Base-by-base conservation (phyloP, 2,329 filamentous ascomycete species). In the Fusarium illudens region DNA sequence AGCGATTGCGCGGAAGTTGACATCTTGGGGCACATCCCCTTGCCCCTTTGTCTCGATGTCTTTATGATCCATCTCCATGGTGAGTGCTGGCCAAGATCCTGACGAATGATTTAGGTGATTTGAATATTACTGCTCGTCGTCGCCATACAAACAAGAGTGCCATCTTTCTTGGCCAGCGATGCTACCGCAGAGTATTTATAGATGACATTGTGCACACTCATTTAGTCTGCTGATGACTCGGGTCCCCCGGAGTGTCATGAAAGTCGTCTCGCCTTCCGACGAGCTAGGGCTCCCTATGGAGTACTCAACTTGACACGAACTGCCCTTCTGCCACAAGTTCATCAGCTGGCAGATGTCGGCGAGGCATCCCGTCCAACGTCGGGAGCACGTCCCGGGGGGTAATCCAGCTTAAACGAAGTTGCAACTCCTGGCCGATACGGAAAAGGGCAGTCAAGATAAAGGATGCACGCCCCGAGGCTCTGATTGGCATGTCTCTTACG, bases 1-100 rank as follows among this genome's bases (percentile, higher is more conserved):
- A 3, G 52, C 52, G 37, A 55, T 25, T 15, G 52, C 37, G 39
- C 52, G 52, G n/a, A 55, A 55, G 36, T 55, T 33, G 52, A 55
- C 52, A 17, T 55, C 52, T 8, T 10, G 36, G 12, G 52, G 52
- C 8, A 55, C 11, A 33, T 42, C 36, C n/a, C 13, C 20, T 5
- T 55, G 36, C 29, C 52, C 52, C 27, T 55, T 55, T 20, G 36
- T 22, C 19, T 55, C 52, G 29, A 44, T 11, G 42, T 55, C 52
- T 32, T 44, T 44, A 2, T 30, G 13, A 4, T 54, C 34, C 51
- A 54, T 54, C 12, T 44, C 17, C 10, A 9, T 51, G 19, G 12
- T 25, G 19, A 34, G 3, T 25, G n/a, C 10, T 13, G n/a, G 5
- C 15, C 25, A 11, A 17, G 25, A n/a, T n/a, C 22, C 13, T 15